phyloP scores from a whole-genome alignment of 2,329 filamentous ascomycete species.

The Xylaria sp. region DNA sequence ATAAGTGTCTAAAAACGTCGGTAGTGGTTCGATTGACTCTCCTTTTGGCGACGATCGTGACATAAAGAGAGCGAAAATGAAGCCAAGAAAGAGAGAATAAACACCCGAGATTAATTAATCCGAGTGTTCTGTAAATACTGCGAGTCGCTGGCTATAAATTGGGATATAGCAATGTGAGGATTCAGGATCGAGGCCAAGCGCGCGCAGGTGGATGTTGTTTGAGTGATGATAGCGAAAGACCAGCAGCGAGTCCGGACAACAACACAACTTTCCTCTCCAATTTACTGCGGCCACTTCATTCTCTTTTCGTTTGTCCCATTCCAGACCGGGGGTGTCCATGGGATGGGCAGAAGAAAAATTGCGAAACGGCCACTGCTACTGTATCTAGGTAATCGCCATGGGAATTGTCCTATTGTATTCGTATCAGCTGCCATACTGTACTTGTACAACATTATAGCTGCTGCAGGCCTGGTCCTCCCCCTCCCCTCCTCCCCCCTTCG shows the following conservation, averaged over 20 bases:
- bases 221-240: conserved; percentile 15
- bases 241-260: conserved; percentile 10
- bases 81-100: neutral
- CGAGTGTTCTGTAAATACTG: conserved; percentile 7
- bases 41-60: neutral
- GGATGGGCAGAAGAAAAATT: conserved; percentile 2
- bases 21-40: neutral
- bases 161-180: conserved; percentile 10
- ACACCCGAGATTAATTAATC: too few species aligned
- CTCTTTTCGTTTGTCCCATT: conserved; percentile 13
- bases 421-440: conserved; percentile 1
- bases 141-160: conserved; percentile 12
- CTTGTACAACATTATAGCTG: neutral
- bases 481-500: neutral
- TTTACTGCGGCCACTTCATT: conserved; percentile 8
- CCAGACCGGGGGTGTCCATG: conserved; percentile 11
- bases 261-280: neutral
- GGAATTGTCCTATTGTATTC: neutral
- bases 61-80: neutral
- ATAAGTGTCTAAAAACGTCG: conserved; percentile 1
- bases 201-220: conserved; percentile 24
- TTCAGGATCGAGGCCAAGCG: conserved; percentile 22
- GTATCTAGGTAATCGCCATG: neutral
- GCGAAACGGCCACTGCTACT: conserved; percentile 8
- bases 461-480: neutral